Conservation (phyloP, 208 protist genomes). For the Novymonas esmeraldas region DNA sequence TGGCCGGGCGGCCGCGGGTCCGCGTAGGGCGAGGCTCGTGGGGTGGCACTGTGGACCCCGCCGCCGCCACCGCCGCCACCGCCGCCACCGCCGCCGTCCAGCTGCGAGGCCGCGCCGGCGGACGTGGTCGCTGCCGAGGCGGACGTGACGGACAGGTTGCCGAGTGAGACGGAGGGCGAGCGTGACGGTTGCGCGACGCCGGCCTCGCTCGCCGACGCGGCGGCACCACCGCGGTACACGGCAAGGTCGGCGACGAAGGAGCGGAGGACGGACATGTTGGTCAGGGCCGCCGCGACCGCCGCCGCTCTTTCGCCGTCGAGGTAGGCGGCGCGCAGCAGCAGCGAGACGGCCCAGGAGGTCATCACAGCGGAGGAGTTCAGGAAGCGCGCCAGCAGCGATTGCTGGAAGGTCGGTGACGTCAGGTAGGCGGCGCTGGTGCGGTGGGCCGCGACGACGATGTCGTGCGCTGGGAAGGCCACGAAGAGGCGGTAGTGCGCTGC, state of each 20-base stretch:
- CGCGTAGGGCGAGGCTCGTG: too few relatives aligned
- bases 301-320: conserved; percentile 32
- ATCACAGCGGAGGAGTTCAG: conserved; percentile 44
- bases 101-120: conserved; percentile 8
- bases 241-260: conserved; percentile 16
- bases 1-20: too few relatives aligned
- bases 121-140: conserved; percentile 10
- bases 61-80: neutral
- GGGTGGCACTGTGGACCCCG: neutral
- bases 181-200: neutral
- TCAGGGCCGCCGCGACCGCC: conserved; percentile 14
- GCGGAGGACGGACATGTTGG: conserved; percentile 23
- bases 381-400: conserved; percentile 45
- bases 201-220: neutral
- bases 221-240: conserved; percentile 10
- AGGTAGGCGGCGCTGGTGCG: conserved; percentile 36
- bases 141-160: conserved; percentile 5
- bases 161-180: conserved; percentile 4
- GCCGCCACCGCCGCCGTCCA: neutral
- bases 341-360: conserved; percentile 48
- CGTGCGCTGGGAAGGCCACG: conserved; percentile 37
- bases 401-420: conserved; percentile 29
- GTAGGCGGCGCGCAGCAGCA: conserved; percentile 56
- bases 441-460: conserved; percentile 35
- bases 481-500: conserved; percentile 53